These are phyloP conservation scores for Annona cherimola DNA, from an alignment of 164 flowering plant species.

Conservation along the genomic window DNA sequence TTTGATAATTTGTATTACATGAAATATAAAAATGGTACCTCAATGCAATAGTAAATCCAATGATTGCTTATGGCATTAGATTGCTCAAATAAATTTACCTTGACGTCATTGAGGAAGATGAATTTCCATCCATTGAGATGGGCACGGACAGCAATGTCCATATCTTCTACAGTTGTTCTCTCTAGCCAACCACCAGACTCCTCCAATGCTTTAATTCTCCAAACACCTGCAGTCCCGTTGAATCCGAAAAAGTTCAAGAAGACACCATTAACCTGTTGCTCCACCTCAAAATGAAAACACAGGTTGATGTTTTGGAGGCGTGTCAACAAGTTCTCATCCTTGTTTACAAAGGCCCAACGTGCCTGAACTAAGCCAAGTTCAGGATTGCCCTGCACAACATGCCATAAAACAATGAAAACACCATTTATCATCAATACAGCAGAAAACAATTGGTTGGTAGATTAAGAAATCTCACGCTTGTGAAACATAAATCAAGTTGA, in stretches of 20 bases:
- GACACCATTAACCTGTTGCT: constrained; percentile 80
- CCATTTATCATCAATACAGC: constrained; percentile 8
- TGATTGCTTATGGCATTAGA: not conserved
- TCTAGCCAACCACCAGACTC: constrained; percentile 91
- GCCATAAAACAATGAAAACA: not conserved
- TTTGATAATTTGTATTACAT: not conserved
- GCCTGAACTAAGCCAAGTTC: constrained; percentile 77
- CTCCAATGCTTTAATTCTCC: constrained; percentile 77
- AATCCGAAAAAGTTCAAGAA: constrained; percentile 76
- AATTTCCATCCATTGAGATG: constrained; percentile 86
- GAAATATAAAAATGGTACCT: too few relatives aligned
- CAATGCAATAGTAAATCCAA: not conserved
- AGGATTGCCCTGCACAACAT: constrained; percentile 44
- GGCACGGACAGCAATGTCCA: constrained; percentile 84
- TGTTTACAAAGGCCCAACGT: constrained; percentile 79
- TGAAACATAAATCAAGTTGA: not conserved
- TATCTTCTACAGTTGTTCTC: constrained; percentile 80
- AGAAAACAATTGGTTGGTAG: not conserved
- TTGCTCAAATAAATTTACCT: constrained; percentile 31
- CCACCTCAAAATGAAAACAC: constrained; percentile 83
- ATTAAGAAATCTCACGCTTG: constrained; percentile 2
- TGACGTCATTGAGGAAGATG: constrained; percentile 65
- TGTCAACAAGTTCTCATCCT: constrained; percentile 75
- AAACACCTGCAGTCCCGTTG: constrained; percentile 83
- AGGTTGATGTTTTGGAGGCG: constrained; percentile 76